A percentile compares a stretch with the other conserved stretches of the same genome.
Evolutionary conservation across 371 early-diverging fungal genomes (phyloP).

Genomic region (Capillidium heterosporum): DNA sequence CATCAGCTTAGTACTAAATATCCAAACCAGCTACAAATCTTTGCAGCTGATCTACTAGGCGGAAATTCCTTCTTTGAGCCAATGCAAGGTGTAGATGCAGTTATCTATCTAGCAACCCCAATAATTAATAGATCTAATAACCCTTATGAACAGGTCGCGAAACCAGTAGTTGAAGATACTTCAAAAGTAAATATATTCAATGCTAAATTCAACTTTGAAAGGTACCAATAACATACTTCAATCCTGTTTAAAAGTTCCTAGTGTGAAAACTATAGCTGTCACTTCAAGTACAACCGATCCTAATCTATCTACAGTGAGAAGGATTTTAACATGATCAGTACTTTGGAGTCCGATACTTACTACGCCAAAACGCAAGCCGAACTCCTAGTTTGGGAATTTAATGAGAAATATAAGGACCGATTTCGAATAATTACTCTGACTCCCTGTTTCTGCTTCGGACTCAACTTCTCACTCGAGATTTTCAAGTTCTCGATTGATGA

Average conservation of each 20-base stretch:
- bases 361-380: background rate
- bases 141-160: background rate
- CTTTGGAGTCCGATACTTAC: too few relatives aligned
- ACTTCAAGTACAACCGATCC: background rate
- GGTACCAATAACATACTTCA: background rate
- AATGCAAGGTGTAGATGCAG: background rate
- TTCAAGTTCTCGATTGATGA: too few relatives aligned
- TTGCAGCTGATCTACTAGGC: background rate
- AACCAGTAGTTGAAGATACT: background rate
- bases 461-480: background rate
- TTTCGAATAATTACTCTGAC: background rate
- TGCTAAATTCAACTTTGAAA: background rate
- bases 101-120: background rate
- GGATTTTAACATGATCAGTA: background rate
- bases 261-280: background rate
- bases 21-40: background rate
- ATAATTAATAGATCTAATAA: background rate
- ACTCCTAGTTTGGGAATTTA: background rate
- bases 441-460: background rate
- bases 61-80: background rate
- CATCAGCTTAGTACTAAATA: background rate
- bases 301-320: background rate
- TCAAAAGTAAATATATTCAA: background rate
- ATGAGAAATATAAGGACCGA: background rate
- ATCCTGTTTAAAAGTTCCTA: background rate